Evolutionary conservation across 2,329 filamentous ascomycete genomes (phyloP), one percentile per base, ranked within the genome.

Genomic region (Furcasterigmium sp.): DNA sequence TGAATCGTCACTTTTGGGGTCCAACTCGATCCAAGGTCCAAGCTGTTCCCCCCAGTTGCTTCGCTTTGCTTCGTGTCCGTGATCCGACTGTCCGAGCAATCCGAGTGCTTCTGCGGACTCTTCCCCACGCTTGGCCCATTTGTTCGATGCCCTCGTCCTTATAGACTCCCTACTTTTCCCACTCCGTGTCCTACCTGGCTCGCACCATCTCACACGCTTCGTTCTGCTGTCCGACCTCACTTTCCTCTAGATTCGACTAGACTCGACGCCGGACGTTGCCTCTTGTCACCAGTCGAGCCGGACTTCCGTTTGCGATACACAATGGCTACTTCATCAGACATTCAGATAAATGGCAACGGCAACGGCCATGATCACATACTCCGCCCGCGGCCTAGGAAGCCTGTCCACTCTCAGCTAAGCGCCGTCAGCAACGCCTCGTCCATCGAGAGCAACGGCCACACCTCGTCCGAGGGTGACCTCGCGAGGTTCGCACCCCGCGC

Each of bases 301-400:
- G n/a, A n/a, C 29, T 32, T 14, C 29, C 34, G n/a, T 34, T 34
- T 14, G 15, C 30, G 8, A 34, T 18, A 23, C 19, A 37, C 35
- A 13, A 37, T 37, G 35, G 18, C 35, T 20, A 21, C 35, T 23
- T 37, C 32, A 17, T 35, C 32, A 7, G 32, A 35, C 15, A 17
- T 19, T 15, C 20, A 25, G 3, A 11, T 38, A 11, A 38, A 38
- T 17, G 36, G 20, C 39, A 58, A 55, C 35, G 53, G 55, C 35
- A 50, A 58, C 30, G 49, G 48, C 29, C 57, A 61, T 49, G 72
- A 73, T 41, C 59, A 70, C 46, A 61, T 75, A 42, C 53, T 75
- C 43, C 71, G 73, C 6, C 71, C 75, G 14, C 66, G 75, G 9
- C 69, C 72, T 19, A 68, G 70, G 48, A 77, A 76, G 50, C 67